A percentile compares a stretch with the other conserved stretches of the same genome.
Evolutionary conservation across 495 filamentous ascomycete genomes (phyloP).

Genomic region (Penicillium samsonianum): DNA sequence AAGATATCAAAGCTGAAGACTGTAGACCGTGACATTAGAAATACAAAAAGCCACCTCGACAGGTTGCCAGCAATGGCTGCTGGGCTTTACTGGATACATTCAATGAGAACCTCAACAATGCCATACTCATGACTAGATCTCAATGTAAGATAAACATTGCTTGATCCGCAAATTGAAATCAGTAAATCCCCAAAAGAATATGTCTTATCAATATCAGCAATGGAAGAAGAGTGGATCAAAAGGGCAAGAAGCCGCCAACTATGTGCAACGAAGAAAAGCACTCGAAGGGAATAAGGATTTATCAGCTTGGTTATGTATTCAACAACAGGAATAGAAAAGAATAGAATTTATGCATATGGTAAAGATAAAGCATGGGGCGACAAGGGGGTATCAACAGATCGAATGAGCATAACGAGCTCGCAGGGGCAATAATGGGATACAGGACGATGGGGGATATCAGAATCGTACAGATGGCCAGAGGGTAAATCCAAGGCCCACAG

Average conservation of each 20-base stretch:
- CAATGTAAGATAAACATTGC: neutral
- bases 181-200: neutral
- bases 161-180: neutral
- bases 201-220: constrained; percentile 7
- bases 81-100: neutral
- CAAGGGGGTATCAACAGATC: constrained; percentile 49
- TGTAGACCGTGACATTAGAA: neutral
- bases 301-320: constrained; percentile 19
- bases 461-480: constrained; percentile 19
- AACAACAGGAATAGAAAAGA: constrained; percentile 12
- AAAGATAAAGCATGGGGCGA: constrained; percentile 32
- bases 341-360: constrained; percentile 24
- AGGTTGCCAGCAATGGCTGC: neutral
- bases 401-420: constrained; percentile 22
- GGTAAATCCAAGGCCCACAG: constrained; percentile 5
- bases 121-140: neutral
- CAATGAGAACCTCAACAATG: neutral
- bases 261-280: constrained; percentile 26
- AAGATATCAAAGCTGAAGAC: neutral
- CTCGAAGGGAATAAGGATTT: constrained; percentile 10
- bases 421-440: constrained; percentile 13
- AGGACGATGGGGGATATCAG: constrained; percentile 9
- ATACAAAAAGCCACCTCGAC: neutral
- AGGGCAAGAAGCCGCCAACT: constrained; percentile 6
- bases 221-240: neutral